These are phyloP conservation scores for Eucalyptus globulus DNA, from an alignment of 345 rosid genomes.

Conservation along the genomic window DNA sequence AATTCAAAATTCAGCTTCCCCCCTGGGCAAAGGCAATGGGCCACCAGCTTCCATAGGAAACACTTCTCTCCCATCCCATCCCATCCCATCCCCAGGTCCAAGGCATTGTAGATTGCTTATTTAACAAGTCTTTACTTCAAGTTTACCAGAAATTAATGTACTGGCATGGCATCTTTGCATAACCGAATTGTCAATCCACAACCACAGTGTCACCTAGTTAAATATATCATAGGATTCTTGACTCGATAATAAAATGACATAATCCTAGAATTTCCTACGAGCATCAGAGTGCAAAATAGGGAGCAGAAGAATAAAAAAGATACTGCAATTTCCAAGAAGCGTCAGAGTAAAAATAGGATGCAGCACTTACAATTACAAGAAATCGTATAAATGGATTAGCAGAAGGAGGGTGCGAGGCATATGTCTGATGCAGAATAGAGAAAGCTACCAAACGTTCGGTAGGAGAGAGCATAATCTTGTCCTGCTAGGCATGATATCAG, in stretches of 20 bases:
- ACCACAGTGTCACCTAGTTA: neutral
- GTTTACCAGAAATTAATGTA: neutral
- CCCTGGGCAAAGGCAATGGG: rapidly evolving
- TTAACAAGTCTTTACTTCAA: neutral
- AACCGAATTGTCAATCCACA: neutral
- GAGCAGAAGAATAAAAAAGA: neutral
- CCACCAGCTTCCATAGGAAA: neutral
- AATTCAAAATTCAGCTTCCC: neutral
- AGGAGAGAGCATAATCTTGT: constrained; percentile 24
- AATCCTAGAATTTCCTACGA: neutral
- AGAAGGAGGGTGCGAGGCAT: constrained; percentile 42
- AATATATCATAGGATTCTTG: neutral
- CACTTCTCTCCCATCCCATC: neutral
- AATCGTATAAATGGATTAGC: constrained; percentile 49
- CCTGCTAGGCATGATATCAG: constrained; percentile 29
- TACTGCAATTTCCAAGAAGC: neutral
- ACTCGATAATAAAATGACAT: neutral
- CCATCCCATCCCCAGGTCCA: neutral
- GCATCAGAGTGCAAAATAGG: neutral
- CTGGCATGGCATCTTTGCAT: neutral
- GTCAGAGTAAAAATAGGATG: neutral
- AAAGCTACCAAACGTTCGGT: constrained; percentile 71
- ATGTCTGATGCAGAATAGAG: constrained; percentile 50
- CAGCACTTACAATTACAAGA: constrained; percentile 39
- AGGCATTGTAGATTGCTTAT: neutral